These are phyloP conservation scores for Boeremia lycopersici DNA, from an alignment of 2,329 filamentous ascomycete genomes.

Conservation along the genomic window DNA sequence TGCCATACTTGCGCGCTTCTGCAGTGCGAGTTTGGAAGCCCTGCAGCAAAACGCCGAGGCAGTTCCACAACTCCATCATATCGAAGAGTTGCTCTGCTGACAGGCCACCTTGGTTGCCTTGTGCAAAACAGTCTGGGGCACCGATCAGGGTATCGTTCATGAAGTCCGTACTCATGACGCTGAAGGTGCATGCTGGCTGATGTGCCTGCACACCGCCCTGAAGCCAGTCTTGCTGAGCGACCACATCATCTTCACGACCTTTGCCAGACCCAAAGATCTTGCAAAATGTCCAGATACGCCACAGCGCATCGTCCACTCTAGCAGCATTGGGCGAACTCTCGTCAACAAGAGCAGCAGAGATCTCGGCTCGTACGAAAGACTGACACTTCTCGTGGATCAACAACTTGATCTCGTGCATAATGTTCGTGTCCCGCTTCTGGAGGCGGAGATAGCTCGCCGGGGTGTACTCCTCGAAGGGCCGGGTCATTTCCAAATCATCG, in stretches of 20 bases:
- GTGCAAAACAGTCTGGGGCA: constrained; percentile 63
- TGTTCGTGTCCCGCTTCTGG: constrained; percentile 59
- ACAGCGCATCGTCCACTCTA: constrained; percentile 66
- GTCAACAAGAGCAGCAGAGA: constrained; percentile 59
- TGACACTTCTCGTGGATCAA: constrained; percentile 62
- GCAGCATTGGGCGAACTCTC: constrained; percentile 53
- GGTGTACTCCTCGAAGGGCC: constrained; percentile 59
- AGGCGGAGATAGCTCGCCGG: constrained; percentile 58
- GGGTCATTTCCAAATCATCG: constrained; percentile 51
- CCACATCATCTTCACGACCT: constrained; percentile 63
- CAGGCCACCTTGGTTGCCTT: constrained; percentile 62
- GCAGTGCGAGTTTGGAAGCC: constrained; percentile 60
- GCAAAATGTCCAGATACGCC: constrained; percentile 71
- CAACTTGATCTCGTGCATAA: constrained; percentile 60
- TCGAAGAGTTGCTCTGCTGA: constrained; percentile 64
- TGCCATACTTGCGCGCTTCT: constrained; percentile 61
- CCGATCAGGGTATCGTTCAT: constrained; percentile 61
- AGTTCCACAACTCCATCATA: constrained; percentile 70
- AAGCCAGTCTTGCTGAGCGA: constrained; percentile 68
- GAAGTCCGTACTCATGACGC: constrained; percentile 57
- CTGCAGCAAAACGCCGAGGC: constrained; percentile 61
- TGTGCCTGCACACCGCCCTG: constrained; percentile 61
- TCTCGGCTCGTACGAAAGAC: constrained; percentile 62
- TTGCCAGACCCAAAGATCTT: constrained; percentile 66
- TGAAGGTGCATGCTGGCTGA: constrained; percentile 52